These are phyloP conservation scores for Coemansia sp. DNA, from an alignment of 192 early-diverging fungal genomes.

Conservation along the genomic window DNA sequence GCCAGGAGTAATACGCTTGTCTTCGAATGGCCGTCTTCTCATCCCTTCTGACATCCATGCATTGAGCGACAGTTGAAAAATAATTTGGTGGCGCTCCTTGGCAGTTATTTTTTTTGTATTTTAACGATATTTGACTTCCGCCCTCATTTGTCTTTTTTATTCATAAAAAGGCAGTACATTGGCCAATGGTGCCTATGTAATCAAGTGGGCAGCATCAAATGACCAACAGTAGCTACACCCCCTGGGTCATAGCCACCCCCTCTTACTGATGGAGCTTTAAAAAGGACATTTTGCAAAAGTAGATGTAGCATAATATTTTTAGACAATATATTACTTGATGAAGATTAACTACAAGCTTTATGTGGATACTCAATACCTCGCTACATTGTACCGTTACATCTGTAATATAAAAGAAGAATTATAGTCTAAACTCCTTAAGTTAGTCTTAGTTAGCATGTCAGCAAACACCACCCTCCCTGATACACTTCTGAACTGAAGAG, in stretches of 20 bases:
- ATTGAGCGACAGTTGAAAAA: constrained; percentile 10
- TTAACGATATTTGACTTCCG: neutral
- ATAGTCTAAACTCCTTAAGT: too few relatives aligned
- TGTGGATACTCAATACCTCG: too few relatives aligned
- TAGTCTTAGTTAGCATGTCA: too few relatives aligned
- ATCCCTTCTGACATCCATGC: constrained; percentile 24
- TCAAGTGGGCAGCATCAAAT: neutral
- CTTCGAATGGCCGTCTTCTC: constrained; percentile 11
- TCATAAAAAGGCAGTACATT: neutral
- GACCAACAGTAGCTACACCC: neutral
- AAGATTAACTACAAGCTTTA: too few relatives aligned
- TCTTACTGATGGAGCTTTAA: neutral
- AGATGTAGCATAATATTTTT: too few relatives aligned
- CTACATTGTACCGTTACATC: too few relatives aligned
- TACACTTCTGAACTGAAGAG: too few relatives aligned
- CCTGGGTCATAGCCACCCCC: neutral
- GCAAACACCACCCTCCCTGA: too few relatives aligned
- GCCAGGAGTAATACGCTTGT: neutral
- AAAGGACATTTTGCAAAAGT: too few relatives aligned
- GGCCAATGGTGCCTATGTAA: neutral
- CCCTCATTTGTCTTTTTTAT: neutral
- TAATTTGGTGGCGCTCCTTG: constrained; percentile 15
- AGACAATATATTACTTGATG: too few relatives aligned
- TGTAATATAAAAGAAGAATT: too few relatives aligned
- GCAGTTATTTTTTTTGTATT: neutral